phyloP scores from a whole-genome alignment of 1,284 basidiomycete genomes.

The Albatrellus sp. region DNA sequence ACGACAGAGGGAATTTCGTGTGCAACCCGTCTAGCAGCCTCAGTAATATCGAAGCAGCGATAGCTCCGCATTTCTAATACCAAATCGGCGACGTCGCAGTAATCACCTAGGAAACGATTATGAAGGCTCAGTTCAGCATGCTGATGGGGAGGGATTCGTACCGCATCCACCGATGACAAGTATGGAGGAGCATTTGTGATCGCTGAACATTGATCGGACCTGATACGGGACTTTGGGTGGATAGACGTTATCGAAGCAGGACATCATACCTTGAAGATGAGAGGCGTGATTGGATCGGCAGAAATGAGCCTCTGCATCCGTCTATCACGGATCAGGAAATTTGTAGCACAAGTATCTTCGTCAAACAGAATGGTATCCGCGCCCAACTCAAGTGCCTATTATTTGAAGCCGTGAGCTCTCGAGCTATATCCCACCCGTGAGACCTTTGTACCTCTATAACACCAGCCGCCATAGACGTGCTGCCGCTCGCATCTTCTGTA shows the following conservation, averaged over 20 bases:
- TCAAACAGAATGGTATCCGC: conserved; percentile 15
- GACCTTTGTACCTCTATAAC: conserved; percentile 11
- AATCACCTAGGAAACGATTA: conserved; percentile 10
- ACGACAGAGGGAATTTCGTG: conserved; percentile 14
- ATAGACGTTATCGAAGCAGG: neutral
- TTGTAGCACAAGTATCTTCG: conserved; percentile 16
- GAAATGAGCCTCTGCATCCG: conserved; percentile 14
- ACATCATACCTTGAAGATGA: conserved; percentile 10
- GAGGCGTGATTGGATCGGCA: conserved; percentile 13
- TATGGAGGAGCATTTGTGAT: conserved; percentile 13
- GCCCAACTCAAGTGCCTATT: conserved; percentile 12
- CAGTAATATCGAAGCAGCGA: conserved; percentile 13
- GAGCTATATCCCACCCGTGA: too few relatives aligned
- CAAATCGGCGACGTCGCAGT: conserved; percentile 16
- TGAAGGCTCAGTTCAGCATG: neutral
- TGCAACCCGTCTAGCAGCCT: conserved; percentile 10
- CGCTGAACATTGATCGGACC: conserved; percentile 13
- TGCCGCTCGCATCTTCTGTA: conserved; percentile 16
- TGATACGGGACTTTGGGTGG: neutral
- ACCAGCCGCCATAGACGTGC: conserved; percentile 15
- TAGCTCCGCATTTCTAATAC: conserved; percentile 16
- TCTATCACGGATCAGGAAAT: conserved; percentile 14
- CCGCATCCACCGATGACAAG: conserved; percentile 17
- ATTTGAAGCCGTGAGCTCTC: neutral
- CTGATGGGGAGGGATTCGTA: neutral